Evolutionary conservation across 108 stramenopile genomes (phyloP).

Genomic region (Skeletonema grethae): DNA sequence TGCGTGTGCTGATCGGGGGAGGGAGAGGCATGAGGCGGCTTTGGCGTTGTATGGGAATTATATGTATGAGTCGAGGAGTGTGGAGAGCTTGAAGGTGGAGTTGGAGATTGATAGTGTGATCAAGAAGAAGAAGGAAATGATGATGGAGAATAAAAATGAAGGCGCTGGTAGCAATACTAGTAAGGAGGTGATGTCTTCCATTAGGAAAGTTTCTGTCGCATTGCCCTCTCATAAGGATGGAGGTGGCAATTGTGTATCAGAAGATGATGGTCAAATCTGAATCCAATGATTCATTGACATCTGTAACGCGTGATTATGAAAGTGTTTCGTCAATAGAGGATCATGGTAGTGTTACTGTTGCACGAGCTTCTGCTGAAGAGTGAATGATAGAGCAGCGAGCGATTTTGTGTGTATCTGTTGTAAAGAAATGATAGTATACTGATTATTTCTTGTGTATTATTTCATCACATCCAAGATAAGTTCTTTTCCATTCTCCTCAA

Average conservation of each 20-base stretch:
- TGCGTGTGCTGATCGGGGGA: slow-evolving; percentile 67
- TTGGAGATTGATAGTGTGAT: not conserved
- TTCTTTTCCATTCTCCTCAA: too few relatives aligned
- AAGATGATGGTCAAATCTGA: slow-evolving; percentile 7
- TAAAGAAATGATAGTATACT: too few relatives aligned
- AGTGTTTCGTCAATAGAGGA: too few relatives aligned
- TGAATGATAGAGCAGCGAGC: too few relatives aligned
- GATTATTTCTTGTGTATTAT: too few relatives aligned
- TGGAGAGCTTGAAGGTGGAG: not conserved
- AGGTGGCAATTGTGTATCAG: not conserved
- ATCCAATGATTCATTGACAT: slow-evolving; percentile 2
- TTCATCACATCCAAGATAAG: too few relatives aligned
- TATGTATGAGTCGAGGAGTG: slow-evolving; percentile 57
- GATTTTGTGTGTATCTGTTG: too few relatives aligned
- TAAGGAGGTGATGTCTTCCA: not conserved
- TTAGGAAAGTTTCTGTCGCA: not conserved
- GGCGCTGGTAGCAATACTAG: not conserved
- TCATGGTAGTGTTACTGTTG: too few relatives aligned
- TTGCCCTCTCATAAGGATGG: not conserved
- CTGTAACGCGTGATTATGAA: not conserved
- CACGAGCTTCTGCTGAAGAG: too few relatives aligned
- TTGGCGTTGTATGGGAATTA: slow-evolving; percentile 71
- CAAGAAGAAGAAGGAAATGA: not conserved
- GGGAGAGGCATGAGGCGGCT: slow-evolving; percentile 62
- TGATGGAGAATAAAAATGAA: not conserved